phyloP scores from a whole-genome alignment of 306 rosid species.

The Fagus crenata region DNA sequence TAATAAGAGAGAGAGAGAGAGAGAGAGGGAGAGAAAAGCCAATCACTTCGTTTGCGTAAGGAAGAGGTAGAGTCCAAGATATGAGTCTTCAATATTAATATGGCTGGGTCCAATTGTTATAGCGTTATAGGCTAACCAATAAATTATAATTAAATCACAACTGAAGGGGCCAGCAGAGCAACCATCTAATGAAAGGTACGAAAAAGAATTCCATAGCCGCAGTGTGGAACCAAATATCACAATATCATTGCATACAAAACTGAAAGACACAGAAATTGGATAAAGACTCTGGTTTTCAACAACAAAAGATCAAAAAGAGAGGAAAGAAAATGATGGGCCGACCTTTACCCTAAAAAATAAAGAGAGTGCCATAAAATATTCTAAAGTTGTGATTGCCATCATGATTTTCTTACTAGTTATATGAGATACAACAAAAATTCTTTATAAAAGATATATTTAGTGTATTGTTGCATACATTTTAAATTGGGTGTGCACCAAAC shows the following conservation, averaged over 20 bases:
- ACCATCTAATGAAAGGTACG: neutral
- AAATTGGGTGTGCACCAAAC: neutral
- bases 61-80: neutral
- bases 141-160: neutral
- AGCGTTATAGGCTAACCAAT: neutral
- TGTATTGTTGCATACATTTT: conserved; percentile 12
- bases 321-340: conserved; percentile 21
- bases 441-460: too few relatives aligned
- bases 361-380: conserved; percentile 15
- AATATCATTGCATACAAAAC: neutral
- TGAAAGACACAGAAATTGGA: neutral
- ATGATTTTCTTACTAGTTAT: too few relatives aligned
- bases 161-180: neutral
- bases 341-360: conserved; percentile 10
- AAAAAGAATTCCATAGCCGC: neutral
- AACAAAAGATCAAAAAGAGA: conserved; percentile 12
- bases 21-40: too few relatives aligned
- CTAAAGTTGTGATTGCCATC: conserved; percentile 23
- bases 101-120: neutral
- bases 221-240: neutral
- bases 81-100: neutral
- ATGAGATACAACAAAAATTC: too few relatives aligned
- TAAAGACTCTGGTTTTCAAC: conserved; percentile 10
- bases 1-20: too few relatives aligned
- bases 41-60: neutral